Base-by-base conservation (phyloP, 1,139 yeast species). In the Arxiozyma slooffiae region DNA sequence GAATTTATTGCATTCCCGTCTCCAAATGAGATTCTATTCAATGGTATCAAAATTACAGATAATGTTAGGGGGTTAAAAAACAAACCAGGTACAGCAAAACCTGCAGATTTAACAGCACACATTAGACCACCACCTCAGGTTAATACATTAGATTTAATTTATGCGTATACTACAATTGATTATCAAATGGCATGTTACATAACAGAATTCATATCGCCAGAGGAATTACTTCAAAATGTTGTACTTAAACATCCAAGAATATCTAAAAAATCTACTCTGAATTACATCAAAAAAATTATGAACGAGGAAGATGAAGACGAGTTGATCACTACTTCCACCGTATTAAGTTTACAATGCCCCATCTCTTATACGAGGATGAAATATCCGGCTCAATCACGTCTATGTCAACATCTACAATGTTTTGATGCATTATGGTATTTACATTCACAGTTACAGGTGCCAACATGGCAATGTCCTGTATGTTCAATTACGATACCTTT, bases 391-490 rank as follows among this genome's bases (percentile, higher is more conserved):
- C 75, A 77, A 56, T 76, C 85, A 2, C 66, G 70, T 0, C 67
- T 64, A 48, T 82, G 89, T 63, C 67, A 74, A 38, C 90, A 83
- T 62, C 65, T 80, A 11, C 81, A 78, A 57, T 82, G 89, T 58
- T 82, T 82, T 64, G 90, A 83, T 64, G 81, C 79, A 0, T 59
- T 71, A 18, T 75, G 79, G 34, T 83, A 74, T 60, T 57, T 83
- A 16, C 73, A 75, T 52, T 68, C 80, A 40, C 88, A 82, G 59
- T 69, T 71, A 44, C 81, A 78, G 57, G 70, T 77, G 0, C 80
- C 87, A 0, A 71, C 77, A 0, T 82, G 86, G 86, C 63, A 64
- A 40, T 83, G 90, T 60, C 88, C 88, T 0, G 69, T 79, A 21
- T 83, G 90, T 60, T 71, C 71, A 46, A 8, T 58, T 77, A 4